These are phyloP conservation scores for Physcomitrium patens DNA, from an alignment of 225 moss, liverwort and hornwort species.

Conservation along the genomic window DNA sequence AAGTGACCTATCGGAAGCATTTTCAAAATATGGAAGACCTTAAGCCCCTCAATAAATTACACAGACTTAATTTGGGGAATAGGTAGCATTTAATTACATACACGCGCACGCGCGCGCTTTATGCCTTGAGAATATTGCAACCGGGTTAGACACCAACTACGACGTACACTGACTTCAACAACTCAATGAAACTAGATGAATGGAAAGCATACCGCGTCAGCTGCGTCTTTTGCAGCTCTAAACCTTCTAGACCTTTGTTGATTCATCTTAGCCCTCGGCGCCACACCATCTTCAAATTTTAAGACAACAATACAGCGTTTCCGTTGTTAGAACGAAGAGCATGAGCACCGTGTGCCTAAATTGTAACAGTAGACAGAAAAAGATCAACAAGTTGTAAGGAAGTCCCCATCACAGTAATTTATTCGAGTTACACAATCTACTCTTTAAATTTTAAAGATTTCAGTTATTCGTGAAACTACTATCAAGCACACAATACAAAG, in stretches of 20 bases:
- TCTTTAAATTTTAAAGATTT: not conserved
- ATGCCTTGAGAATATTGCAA: no score
- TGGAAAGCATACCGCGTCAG: slow-evolving; percentile 70
- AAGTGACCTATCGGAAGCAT: no score
- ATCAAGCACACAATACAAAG: not conserved
- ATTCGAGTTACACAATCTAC: not conserved
- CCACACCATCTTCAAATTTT: slow-evolving; percentile 80
- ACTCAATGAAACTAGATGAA: not conserved
- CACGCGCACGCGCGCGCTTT: no score
- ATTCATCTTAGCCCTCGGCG: slow-evolving; percentile 98
- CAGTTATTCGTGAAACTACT: no score
- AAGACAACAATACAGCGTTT: slow-evolving; percentile 2
- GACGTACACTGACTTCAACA: no score
- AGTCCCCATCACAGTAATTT: slow-evolving; percentile 12
- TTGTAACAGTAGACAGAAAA: slow-evolving; percentile 13
- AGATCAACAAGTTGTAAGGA: slow-evolving; percentile 4
- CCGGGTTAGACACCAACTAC: no score
- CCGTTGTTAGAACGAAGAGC: not conserved
- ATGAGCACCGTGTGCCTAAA: slow-evolving; percentile 1
- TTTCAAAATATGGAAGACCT: no score
- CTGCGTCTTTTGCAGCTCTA: slow-evolving; percentile 97
- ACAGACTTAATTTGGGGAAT: no score
- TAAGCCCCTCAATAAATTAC: no score
- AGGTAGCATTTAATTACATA: no score
- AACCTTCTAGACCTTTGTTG: slow-evolving; percentile 97